phyloP scores from a whole-genome alignment of 805 yeast species.

The Saccharomyces paradoxus region DNA sequence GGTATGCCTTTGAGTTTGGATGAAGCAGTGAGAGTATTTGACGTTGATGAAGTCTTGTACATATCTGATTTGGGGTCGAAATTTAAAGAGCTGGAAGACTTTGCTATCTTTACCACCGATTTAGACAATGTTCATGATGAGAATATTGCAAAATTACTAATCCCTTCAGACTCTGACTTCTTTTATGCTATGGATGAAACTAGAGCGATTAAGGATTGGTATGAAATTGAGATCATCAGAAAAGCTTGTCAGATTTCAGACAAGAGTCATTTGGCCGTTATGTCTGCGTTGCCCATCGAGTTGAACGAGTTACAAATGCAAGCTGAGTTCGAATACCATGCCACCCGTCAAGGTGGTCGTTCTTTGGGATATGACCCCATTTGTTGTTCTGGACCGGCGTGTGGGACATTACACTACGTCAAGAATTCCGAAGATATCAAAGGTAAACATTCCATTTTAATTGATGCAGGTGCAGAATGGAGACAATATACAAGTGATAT shows the following conservation, averaged over 20 bases:
- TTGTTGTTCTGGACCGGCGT: constrained; percentile 86
- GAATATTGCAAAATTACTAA: constrained; percentile 32
- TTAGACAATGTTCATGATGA: constrained; percentile 38
- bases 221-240: constrained; percentile 66
- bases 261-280: constrained; percentile 80
- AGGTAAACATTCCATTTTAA: constrained; percentile 58
- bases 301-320: constrained; percentile 84
- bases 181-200: constrained; percentile 80
- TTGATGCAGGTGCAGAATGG: constrained; percentile 99
- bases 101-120: constrained; percentile 44
- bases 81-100: constrained; percentile 26
- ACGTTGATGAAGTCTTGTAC: constrained; percentile 75
- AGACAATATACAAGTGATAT: constrained; percentile 86
- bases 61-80: constrained; percentile 39
- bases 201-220: constrained; percentile 74
- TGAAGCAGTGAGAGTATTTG: constrained; percentile 57
- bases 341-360: constrained; percentile 89
- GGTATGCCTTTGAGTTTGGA: constrained; percentile 70
- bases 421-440: constrained; percentile 62
- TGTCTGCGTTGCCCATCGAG: constrained; percentile 88
- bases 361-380: constrained; percentile 87
- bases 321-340: constrained; percentile 91
- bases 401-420: constrained; percentile 85
- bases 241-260: constrained; percentile 82
- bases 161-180: constrained; percentile 40